These are phyloP conservation scores for Trichosporon sp. DNA, from an alignment of 1,284 basidiomycete species.

Conservation along the genomic window DNA sequence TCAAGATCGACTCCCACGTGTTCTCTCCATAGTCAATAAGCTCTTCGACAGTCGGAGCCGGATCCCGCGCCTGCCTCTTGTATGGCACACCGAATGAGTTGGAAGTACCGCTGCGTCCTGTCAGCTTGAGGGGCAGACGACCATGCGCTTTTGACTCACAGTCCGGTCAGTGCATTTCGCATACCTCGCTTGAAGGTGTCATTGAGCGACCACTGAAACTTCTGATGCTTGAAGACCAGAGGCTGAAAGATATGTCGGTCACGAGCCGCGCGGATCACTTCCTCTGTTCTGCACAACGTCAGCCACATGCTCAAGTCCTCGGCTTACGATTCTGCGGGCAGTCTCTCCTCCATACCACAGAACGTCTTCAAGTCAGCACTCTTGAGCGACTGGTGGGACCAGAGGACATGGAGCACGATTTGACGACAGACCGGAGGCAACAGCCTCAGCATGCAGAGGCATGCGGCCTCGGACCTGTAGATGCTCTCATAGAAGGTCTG, in stretches of 20 bases:
- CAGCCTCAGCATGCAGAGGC: conserved; percentile 86
- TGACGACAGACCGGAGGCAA: conserved; percentile 81
- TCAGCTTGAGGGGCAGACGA: neutral
- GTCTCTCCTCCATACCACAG: conserved; percentile 57
- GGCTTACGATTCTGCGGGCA: conserved; percentile 26
- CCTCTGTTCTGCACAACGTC: conserved; percentile 57
- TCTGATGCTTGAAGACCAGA: conserved; percentile 35
- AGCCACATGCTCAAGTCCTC: neutral
- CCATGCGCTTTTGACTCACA: conserved; percentile 59
- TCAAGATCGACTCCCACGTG: conserved; percentile 96
- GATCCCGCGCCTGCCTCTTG: conserved; percentile 53
- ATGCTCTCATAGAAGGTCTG: conserved; percentile 75
- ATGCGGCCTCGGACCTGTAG: conserved; percentile 84
- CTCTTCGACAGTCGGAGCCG: conserved; percentile 52
- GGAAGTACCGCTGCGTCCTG: conserved; percentile 64
- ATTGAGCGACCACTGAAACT: conserved; percentile 61
- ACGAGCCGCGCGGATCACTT: conserved; percentile 61
- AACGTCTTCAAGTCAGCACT: conserved; percentile 71
- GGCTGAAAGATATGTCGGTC: conserved; percentile 67
- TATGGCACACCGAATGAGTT: conserved; percentile 86
- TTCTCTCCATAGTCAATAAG: conserved; percentile 82
- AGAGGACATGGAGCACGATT: conserved; percentile 83
- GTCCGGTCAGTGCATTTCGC: conserved; percentile 83
- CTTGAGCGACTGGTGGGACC: conserved; percentile 74
- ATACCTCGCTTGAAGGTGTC: conserved; percentile 71